Evolutionary conservation across 805 yeast species (phyloP).

Genomic region (Candida easanensis): DNA sequence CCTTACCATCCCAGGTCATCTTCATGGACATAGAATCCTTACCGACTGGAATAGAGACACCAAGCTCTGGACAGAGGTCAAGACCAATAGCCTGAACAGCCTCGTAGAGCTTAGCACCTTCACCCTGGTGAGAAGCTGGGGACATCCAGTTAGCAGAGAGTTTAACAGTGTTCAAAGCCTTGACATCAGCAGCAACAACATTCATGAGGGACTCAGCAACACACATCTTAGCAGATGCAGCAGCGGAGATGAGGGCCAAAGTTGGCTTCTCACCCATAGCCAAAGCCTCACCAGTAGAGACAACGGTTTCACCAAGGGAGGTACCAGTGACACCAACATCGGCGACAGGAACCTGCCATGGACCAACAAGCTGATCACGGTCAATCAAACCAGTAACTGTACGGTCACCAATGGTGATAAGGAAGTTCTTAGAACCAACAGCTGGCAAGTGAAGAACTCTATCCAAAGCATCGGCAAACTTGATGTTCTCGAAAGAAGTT

Average conservation of each 20-base stretch:
- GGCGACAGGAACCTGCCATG: conserved; percentile 99
- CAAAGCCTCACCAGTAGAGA: conserved; percentile 91
- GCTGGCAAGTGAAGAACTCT: conserved; percentile 88
- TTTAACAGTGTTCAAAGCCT: conserved; percentile 69
- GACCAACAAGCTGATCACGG: conserved; percentile 98
- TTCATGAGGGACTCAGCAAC: conserved; percentile 94
- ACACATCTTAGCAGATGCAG: conserved; percentile 91
- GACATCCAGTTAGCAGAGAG: conserved; percentile 99
- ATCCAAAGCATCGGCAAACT: conserved; percentile 61
- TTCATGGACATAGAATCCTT: conserved; percentile 99
- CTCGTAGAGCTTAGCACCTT: conserved; percentile 90
- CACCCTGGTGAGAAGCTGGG: conserved; percentile 92
- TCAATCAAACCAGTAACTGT: conserved; percentile 96
- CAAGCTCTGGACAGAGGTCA: conserved; percentile 91
- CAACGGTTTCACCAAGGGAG: conserved; percentile 70
- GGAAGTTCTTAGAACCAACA: conserved; percentile 91
- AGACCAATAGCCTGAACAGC: conserved; percentile 96
- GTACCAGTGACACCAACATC: conserved; percentile 97
- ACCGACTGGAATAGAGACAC: conserved; percentile 93
- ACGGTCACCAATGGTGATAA: conserved; percentile 98
- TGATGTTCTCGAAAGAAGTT: conserved; percentile 35
- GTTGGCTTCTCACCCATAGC: conserved; percentile 97
- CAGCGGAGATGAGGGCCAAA: conserved; percentile 80
- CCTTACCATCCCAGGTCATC: conserved; percentile 93
- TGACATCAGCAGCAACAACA: conserved; percentile 84